phyloP scores from a whole-genome alignment of 2,329 filamentous ascomycete species.

The Akanthomyces uredinophilus region DNA sequence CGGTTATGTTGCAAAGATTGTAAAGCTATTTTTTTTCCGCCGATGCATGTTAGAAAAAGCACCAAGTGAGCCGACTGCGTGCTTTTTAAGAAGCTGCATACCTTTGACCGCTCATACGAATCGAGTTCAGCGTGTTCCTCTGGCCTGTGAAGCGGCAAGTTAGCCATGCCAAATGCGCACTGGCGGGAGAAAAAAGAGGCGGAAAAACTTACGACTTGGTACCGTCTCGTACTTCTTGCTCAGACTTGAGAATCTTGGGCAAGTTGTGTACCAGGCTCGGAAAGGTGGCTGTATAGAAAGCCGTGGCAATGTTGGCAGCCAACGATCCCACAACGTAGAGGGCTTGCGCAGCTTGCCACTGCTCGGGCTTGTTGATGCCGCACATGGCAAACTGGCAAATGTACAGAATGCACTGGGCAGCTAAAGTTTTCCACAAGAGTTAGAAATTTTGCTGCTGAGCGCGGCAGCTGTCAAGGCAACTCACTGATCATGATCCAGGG shows the following conservation, averaged over 20 bases:
- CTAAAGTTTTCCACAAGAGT: not conserved
- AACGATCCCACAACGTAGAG: conserved; percentile 20
- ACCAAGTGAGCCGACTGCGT: not conserved
- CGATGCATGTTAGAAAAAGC: not conserved
- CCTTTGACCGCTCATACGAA: conserved; percentile 19
- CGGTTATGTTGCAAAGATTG: conserved; percentile 21
- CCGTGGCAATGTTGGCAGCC: conserved; percentile 19
- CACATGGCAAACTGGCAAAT: conserved; percentile 20
- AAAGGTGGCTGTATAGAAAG: conserved; percentile 20
- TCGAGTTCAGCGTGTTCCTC: conserved; percentile 19
- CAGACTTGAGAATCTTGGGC: conserved; percentile 18
- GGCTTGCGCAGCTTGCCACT: conserved; percentile 19
- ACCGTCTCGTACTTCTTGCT: conserved; percentile 17
- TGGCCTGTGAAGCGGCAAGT: not conserved
- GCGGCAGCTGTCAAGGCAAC: not conserved
- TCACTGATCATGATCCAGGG: conserved; percentile 22
- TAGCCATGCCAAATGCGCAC: not conserved
- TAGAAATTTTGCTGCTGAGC: no score
- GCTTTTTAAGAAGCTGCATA: not conserved
- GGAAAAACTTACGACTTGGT: conserved; percentile 1
- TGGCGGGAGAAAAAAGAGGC: no score
- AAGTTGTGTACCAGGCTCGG: conserved; percentile 18
- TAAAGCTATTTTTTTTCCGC: conserved; percentile 13
- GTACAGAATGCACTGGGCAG: conserved; percentile 15
- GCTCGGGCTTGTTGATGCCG: conserved; percentile 16